These are phyloP conservation scores for fission yeast (Schizosaccharomyces pombe) DNA, from an alignment of 805 yeast species.

Conservation along the genomic window ASM294v3 CU329670.1:3067001-3067500, in stretches of 20 bases:
- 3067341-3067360: conserved; percentile 37
- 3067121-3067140: conserved; percentile 9
- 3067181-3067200: conserved; percentile 9
- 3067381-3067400: conserved; percentile 19
- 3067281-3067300: conserved; percentile 24
- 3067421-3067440: conserved; percentile 52
- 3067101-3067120: conserved; percentile 10
- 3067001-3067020: background rate
- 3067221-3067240: conserved; percentile 10
- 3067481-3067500: conserved; percentile 42
- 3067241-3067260: background rate
- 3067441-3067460: conserved; percentile 78
- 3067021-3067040: conserved; percentile 26
- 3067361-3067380: conserved; percentile 58
- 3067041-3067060: conserved; percentile 49
- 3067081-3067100: conserved; percentile 5
- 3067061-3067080: conserved; percentile 14
- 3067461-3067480: conserved; percentile 45
- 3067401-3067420: conserved; percentile 27
- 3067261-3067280: background rate
- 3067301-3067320: conserved; percentile 3
- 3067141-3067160: conserved; percentile 1
- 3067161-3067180: conserved; percentile 6
- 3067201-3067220: conserved; percentile 10
- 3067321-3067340: conserved; percentile 20